Evolutionary conservation across 2,329 filamentous ascomycete species (phyloP).

Genomic region (Ascochyta rabiei): DNA sequence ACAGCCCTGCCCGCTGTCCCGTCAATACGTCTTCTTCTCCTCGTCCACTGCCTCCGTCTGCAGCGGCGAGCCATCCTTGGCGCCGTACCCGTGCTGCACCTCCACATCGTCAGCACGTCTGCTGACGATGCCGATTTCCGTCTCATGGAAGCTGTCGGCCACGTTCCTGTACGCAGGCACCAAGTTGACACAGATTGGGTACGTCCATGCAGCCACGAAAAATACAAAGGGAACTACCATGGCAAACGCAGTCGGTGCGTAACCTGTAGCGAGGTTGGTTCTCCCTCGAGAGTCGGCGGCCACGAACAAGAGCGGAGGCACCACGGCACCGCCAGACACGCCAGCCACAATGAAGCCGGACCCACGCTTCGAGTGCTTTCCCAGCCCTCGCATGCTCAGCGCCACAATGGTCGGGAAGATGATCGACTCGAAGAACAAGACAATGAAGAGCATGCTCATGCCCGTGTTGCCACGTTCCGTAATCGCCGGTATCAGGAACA

Average conservation of each 20-base stretch:
- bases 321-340: constrained; percentile 73
- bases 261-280: constrained; percentile 22
- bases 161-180: constrained; percentile 66
- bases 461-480: constrained; percentile 58
- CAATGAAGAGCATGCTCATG: constrained; percentile 69
- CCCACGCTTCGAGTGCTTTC: constrained; percentile 77
- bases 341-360: constrained; percentile 75
- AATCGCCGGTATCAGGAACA: constrained; percentile 62
- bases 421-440: constrained; percentile 82
- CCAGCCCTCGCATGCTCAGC: constrained; percentile 76
- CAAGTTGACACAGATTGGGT: constrained; percentile 64
- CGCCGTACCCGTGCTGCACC: constrained; percentile 14
- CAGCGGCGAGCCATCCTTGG: constrained; percentile 22
- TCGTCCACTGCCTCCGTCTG: constrained; percentile 22
- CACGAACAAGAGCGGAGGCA: constrained; percentile 73
- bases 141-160: constrained; percentile 62
- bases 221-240: constrained; percentile 70
- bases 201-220: constrained; percentile 55
- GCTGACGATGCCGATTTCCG: constrained; percentile 53
- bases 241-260: constrained; percentile 60
- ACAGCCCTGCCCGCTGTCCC: not conserved
- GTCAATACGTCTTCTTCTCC: constrained; percentile 13
- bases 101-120: constrained; percentile 44
- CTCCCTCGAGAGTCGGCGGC: constrained; percentile 67
- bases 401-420: constrained; percentile 84